phyloP scores from a whole-genome alignment of 306 rosid species.

The Vicia faba region DNA sequence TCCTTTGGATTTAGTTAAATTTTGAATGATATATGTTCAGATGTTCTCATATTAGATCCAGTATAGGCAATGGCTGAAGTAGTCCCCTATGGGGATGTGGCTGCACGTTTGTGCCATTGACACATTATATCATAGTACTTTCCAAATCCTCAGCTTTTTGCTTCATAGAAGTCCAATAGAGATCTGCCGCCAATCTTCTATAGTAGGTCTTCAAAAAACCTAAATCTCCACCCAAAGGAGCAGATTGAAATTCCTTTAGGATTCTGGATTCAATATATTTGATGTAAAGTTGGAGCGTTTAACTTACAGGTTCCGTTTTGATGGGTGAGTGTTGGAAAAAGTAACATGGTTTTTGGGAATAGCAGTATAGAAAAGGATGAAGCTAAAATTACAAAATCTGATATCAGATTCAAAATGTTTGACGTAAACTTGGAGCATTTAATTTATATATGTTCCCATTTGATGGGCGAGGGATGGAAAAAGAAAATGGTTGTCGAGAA shows the following conservation, averaged over 20 bases:
- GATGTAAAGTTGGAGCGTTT: too few relatives aligned
- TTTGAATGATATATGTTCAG: neutral
- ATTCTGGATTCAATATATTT: neutral
- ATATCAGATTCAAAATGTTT: neutral
- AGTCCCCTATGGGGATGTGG: neutral
- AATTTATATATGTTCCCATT: neutral
- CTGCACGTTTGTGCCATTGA: neutral
- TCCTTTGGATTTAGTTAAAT: neutral
- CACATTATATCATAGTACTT: constrained; percentile 13
- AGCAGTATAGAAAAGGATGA: neutral
- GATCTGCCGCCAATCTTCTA: neutral
- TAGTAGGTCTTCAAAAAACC: constrained; percentile 1
- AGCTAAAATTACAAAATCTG: constrained; percentile 3
- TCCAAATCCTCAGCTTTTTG: neutral
- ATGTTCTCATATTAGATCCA: constrained; percentile 6
- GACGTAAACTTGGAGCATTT: constrained; percentile 1
- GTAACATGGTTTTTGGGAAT: too few relatives aligned
- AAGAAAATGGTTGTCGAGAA: neutral
- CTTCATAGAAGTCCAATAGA: neutral
- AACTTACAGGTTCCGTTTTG: too few relatives aligned
- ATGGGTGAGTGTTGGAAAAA: too few relatives aligned
- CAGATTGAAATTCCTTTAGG: neutral
- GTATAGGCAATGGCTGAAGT: neutral
- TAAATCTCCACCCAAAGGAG: neutral
- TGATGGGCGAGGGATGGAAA: constrained; percentile 23